A percentile compares a stretch with the other conserved stretches of the same genome.
phyloP scores from a whole-genome alignment of 148 eudicot genomes.

The Agrostemma githago region DNA sequence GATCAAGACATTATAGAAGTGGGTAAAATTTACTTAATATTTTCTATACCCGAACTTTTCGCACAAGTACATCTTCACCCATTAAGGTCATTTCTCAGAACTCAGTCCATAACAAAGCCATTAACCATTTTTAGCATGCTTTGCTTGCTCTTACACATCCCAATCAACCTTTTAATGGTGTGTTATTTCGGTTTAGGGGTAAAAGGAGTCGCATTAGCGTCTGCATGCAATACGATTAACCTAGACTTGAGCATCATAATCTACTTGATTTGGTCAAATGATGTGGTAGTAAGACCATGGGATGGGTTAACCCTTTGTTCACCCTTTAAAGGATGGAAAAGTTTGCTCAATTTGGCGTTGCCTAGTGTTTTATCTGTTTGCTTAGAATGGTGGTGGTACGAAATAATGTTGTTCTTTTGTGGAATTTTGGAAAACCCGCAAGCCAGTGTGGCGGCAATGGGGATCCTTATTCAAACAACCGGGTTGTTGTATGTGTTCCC shows the following conservation, averaged over 20 bases:
- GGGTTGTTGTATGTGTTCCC: slow-evolving; percentile 67
- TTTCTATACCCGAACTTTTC: slow-evolving; percentile 63
- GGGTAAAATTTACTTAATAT: slow-evolving; percentile 58
- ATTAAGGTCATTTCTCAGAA: slow-evolving; percentile 53
- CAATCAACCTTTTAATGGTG: slow-evolving; percentile 54
- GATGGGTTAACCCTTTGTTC: slow-evolving; percentile 39
- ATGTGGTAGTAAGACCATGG: slow-evolving; percentile 54
- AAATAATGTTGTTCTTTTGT: slow-evolving; percentile 72
- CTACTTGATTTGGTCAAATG: slow-evolving; percentile 39
- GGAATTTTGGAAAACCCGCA: slow-evolving; percentile 62
- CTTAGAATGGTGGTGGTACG: slow-evolving; percentile 99
- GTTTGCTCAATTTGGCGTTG: slow-evolving; percentile 50
- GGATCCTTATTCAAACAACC: slow-evolving; percentile 76
- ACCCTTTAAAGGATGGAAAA: slow-evolving; percentile 64
- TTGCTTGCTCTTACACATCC: slow-evolving; percentile 55
- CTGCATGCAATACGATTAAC: slow-evolving; percentile 50
- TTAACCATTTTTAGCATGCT: slow-evolving; percentile 44
- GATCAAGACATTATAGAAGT: slow-evolving; percentile 53
- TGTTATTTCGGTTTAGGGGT: slow-evolving; percentile 50
- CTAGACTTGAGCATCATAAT: slow-evolving; percentile 56
- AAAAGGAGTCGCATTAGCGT: slow-evolving; percentile 69
- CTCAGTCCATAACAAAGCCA: slow-evolving; percentile 60
- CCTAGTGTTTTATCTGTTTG: slow-evolving; percentile 69
- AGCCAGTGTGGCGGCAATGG: slow-evolving; percentile 73
- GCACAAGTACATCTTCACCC: slow-evolving; percentile 65